phyloP scores from a whole-genome alignment of 192 early-diverging fungal genomes.

The Chytriomyces hyalinus region DNA sequence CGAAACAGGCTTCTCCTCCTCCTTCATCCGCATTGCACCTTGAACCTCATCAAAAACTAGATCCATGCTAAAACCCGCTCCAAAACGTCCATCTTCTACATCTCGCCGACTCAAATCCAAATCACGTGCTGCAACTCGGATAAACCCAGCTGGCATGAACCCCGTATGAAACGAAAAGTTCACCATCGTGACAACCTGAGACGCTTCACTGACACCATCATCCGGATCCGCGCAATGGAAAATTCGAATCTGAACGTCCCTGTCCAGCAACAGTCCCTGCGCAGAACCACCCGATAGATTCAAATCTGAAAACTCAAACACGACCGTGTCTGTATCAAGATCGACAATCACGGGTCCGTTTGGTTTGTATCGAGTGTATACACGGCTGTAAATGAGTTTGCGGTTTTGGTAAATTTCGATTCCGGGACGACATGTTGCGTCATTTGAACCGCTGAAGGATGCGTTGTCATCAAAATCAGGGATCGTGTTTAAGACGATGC shows the following conservation, averaged over 20 bases:
- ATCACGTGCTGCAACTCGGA: slow-evolving; percentile 58
- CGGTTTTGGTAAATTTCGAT: slow-evolving; percentile 60
- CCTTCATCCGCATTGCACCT: background rate
- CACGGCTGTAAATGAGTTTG: slow-evolving; percentile 41
- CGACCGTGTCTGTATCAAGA: background rate
- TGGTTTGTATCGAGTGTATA: background rate
- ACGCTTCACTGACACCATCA: slow-evolving; percentile 22
- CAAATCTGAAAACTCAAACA: slow-evolving; percentile 23
- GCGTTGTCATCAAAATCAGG: slow-evolving; percentile 47
- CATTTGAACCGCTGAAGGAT: background rate
- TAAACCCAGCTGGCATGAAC: slow-evolving; percentile 62
- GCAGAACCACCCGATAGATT: background rate
- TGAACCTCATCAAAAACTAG: slow-evolving; percentile 49
- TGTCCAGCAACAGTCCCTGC: slow-evolving; percentile 34
- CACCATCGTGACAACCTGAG: slow-evolving; percentile 55
- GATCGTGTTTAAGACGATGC: slow-evolving; percentile 54
- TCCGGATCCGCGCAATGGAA: slow-evolving; percentile 48
- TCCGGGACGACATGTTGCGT: slow-evolving; percentile 41
- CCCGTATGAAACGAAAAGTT: slow-evolving; percentile 66
- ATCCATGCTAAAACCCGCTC: slow-evolving; percentile 52
- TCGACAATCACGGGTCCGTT: slow-evolving; percentile 1
- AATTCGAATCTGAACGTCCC: slow-evolving; percentile 57
- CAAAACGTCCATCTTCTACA: slow-evolving; percentile 46
- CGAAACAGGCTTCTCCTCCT: slow-evolving; percentile 32
- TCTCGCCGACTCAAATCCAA: slow-evolving; percentile 54